phyloP scores from a whole-genome alignment of 768 basidiomycete genomes.

The Leccinum boreale region DNA sequence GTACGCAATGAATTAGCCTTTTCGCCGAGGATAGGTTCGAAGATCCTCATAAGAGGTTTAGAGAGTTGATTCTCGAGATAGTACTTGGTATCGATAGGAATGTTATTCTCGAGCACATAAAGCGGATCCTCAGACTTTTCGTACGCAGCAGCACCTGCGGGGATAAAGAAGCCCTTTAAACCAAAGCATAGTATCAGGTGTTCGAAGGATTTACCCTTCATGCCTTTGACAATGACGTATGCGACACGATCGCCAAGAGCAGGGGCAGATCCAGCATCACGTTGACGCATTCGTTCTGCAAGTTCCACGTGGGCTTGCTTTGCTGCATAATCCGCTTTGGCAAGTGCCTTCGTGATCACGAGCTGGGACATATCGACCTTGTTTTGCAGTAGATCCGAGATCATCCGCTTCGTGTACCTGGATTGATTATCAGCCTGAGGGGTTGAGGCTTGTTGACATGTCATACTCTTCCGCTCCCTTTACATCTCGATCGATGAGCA shows the following conservation, averaged over 20 bases:
- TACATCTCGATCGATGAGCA: constrained; percentile 94
- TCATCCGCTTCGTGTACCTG: constrained; percentile 91
- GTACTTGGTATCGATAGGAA: constrained; percentile 97
- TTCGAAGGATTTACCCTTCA: constrained; percentile 62
- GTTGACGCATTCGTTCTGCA: constrained; percentile 91
- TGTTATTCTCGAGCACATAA: constrained; percentile 95
- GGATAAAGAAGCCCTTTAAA: neutral
- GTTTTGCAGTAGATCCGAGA: constrained; percentile 92
- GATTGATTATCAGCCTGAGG: constrained; percentile 14
- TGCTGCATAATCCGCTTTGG: constrained; percentile 89
- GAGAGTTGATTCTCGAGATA: constrained; percentile 98
- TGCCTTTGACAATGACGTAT: constrained; percentile 96
- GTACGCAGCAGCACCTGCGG: constrained; percentile 89
- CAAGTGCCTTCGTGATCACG: constrained; percentile 95
- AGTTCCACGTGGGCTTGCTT: constrained; percentile 98
- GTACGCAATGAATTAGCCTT: constrained; percentile 80
- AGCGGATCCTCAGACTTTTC: constrained; percentile 99
- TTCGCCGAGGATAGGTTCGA: constrained; percentile 95
- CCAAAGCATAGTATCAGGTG: neutral
- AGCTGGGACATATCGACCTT: constrained; percentile 98
- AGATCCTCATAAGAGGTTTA: constrained; percentile 95
- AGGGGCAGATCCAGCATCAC: constrained; percentile 97
- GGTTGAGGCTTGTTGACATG: constrained; percentile 3
- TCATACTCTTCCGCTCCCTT: constrained; percentile 87
- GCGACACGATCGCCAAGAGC: constrained; percentile 98